A percentile compares a stretch with the other conserved stretches of the same genome.
phyloP scores from a whole-genome alignment of 2,329 filamentous ascomycete genomes.

The Cladosporium austrohemisphaericum region DNA sequence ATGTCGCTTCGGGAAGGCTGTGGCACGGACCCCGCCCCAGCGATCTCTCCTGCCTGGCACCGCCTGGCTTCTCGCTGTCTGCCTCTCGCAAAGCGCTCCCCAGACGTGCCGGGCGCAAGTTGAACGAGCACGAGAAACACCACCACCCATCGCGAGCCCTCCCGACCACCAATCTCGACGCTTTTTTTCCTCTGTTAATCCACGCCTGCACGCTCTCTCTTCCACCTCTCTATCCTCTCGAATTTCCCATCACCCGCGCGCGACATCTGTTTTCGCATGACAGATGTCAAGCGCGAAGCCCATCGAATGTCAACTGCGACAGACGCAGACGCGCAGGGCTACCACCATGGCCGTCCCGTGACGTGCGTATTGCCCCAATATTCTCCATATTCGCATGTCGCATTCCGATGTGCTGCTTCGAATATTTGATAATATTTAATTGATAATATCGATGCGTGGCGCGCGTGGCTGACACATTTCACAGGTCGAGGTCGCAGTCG shows the following conservation, averaged over 20 bases:
- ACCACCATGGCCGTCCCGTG: slow-evolving; percentile 9
- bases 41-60: no score
- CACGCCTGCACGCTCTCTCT: background rate
- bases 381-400: slow-evolving; percentile 20
- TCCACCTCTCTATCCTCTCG: background rate
- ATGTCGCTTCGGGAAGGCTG: no score
- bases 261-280: slow-evolving; percentile 35
- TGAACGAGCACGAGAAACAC: no score
- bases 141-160: no score
- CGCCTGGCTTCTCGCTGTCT: no score
- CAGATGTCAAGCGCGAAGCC: slow-evolving; percentile 31
- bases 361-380: slow-evolving; percentile 16
- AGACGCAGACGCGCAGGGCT: slow-evolving; percentile 4
- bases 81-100: no score
- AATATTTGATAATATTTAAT: slow-evolving; percentile 20
- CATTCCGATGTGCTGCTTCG: background rate
- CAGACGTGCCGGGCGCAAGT: no score
- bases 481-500: slow-evolving; percentile 15
- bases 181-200: no score
- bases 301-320: slow-evolving; percentile 14
- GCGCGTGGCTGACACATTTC: slow-evolving; percentile 23
- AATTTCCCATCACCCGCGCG: background rate
- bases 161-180: no score
- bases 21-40: no score
- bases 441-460: slow-evolving; percentile 39